A percentile compares a stretch with the other conserved stretches of the same genome.
Evolutionary conservation across 2,329 filamentous ascomycete species (phyloP).

Genomic region (Hypomyces rosellus): DNA sequence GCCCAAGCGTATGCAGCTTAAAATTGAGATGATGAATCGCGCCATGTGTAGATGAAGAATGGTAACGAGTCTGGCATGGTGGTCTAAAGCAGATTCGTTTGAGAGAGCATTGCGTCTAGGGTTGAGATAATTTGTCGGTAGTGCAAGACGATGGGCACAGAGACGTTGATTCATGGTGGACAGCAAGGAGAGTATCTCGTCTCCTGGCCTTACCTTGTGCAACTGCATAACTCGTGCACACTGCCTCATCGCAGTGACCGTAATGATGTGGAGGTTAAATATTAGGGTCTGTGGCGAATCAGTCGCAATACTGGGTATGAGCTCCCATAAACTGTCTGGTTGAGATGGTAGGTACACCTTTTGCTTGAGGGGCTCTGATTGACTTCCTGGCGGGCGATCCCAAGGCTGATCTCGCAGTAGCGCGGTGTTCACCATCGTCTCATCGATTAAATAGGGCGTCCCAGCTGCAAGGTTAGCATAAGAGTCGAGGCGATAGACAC

Average conservation of each 20-base stretch:
- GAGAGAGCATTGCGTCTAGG: conserved; percentile 11
- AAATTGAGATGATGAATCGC: conserved; percentile 11
- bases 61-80: conserved; percentile 12
- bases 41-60: conserved; percentile 13
- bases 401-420: conserved; percentile 1
- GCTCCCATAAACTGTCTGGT: not conserved
- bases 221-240: not conserved
- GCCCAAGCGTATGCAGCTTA: not conserved
- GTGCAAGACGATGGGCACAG: conserved; percentile 1
- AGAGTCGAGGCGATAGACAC: conserved; percentile 15
- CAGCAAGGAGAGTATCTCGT: not conserved
- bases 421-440: conserved; percentile 2
- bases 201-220: not conserved
- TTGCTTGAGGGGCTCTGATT: not conserved
- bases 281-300: not conserved
- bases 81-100: conserved; percentile 5
- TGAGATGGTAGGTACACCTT: not conserved
- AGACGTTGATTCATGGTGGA: conserved; percentile 1
- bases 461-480: conserved; percentile 13
- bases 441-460: conserved; percentile 13
- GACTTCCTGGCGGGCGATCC: too few relatives aligned
- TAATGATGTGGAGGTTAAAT: conserved; percentile 10
- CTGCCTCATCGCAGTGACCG: conserved; percentile 10
- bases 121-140: conserved; percentile 10
- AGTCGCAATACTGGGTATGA: not conserved